These are phyloP conservation scores for Biscogniauxia sp. DNA, from an alignment of 2,329 filamentous ascomycete species.

Conservation along the genomic window DNA sequence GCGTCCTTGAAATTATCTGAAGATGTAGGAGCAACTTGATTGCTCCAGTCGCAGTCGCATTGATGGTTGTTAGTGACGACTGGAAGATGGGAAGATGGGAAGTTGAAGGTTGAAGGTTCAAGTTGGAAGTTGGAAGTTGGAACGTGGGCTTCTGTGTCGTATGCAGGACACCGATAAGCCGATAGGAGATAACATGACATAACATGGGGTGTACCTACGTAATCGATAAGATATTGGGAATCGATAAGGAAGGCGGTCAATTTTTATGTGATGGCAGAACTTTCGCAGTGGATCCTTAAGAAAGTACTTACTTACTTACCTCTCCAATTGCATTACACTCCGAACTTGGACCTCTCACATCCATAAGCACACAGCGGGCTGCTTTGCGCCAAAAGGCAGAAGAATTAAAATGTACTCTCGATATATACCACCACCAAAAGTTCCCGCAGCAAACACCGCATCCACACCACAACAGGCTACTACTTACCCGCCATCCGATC, in stretches of 20 bases:
- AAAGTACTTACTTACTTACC: too few relatives aligned
- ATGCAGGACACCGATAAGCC: not conserved
- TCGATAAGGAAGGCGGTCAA: conserved; percentile 28
- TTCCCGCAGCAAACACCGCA: conserved; percentile 4
- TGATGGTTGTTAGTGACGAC: not conserved
- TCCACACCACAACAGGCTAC: conserved; percentile 3
- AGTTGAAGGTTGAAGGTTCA: too few relatives aligned
- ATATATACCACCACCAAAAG: conserved; percentile 37
- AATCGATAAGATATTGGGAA: conserved; percentile 9
- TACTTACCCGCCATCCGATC: conserved; percentile 9
- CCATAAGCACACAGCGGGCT: too few relatives aligned
- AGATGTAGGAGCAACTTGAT: too few relatives aligned
- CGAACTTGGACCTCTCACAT: too few relatives aligned
- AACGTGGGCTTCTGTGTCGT: not conserved
- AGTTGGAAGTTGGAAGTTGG: not conserved
- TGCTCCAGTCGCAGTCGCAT: too few relatives aligned
- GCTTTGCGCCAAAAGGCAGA: too few relatives aligned
- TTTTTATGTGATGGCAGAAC: conserved; percentile 29
- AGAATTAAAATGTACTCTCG: conserved; percentile 39
- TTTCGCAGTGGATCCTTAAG: too few relatives aligned
- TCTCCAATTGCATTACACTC: not conserved
- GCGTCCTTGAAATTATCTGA: not conserved
- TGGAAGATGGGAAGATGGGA: not conserved
- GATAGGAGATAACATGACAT: too few relatives aligned
- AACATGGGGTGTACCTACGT: too few relatives aligned